These are phyloP conservation scores for Myrica gale DNA, from an alignment of 306 rosid genomes.

Conservation along the genomic window DNA sequence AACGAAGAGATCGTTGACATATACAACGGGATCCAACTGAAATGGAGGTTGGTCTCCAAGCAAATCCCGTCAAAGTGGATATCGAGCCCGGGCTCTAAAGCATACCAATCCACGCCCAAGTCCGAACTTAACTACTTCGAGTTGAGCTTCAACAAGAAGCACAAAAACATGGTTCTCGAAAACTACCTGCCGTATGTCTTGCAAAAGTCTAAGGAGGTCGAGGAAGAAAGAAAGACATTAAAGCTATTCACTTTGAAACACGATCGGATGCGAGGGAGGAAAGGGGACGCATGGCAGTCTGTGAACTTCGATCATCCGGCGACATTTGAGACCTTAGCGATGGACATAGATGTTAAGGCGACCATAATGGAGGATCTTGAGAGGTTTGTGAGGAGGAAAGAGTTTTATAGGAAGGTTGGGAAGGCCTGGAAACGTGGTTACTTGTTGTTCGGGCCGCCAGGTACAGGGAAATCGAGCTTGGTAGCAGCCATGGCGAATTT, in stretches of 20 bases:
- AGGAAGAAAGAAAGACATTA: constrained; percentile 17
- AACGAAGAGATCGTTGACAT: constrained; percentile 25
- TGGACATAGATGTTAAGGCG: constrained; percentile 27
- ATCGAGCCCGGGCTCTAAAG: background rate
- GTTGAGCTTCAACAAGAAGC: constrained; percentile 25
- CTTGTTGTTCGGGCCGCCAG: constrained; percentile 34
- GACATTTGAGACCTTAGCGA: constrained; percentile 30
- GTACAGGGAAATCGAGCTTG: constrained; percentile 33
- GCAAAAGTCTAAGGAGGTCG: constrained; percentile 12
- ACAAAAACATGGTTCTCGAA: constrained; percentile 14
- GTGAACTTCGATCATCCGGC: constrained; percentile 24
- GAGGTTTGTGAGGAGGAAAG: constrained; percentile 27
- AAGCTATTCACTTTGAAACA: constrained; percentile 15
- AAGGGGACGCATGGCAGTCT: constrained; percentile 12
- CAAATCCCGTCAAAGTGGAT: constrained; percentile 10
- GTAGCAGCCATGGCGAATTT: constrained; percentile 38
- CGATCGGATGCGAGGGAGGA: background rate
- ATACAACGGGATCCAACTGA: constrained; percentile 18
- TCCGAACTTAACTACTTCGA: constrained; percentile 13
- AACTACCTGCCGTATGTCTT: constrained; percentile 23
- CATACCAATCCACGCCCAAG: background rate
- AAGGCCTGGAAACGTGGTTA: constrained; percentile 38
- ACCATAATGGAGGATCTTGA: constrained; percentile 27
- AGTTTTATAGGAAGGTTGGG: constrained; percentile 31
- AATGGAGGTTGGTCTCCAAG: constrained; percentile 24